phyloP scores from a whole-genome alignment of 2,329 filamentous ascomycete species.

The Juglanconis oblonga region DNA sequence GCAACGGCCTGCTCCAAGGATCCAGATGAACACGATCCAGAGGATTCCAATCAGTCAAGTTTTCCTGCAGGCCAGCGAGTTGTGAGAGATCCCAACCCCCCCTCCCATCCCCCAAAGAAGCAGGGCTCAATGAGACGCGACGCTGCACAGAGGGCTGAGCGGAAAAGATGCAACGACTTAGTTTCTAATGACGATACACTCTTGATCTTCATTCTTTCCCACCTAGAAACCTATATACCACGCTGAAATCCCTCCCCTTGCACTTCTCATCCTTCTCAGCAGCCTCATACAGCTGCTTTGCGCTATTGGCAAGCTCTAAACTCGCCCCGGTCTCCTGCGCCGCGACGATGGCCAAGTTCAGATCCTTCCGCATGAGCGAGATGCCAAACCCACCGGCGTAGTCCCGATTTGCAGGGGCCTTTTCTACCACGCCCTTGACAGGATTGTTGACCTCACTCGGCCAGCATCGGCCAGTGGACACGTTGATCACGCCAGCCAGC shows the following conservation, averaged over 20 bases:
- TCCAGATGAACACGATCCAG: no score
- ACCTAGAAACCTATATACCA: conserved; percentile 71
- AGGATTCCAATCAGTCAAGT: no score
- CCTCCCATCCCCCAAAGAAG: no score
- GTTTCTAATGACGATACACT: neutral
- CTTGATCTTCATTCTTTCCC: conserved; percentile 40
- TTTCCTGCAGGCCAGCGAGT: no score
- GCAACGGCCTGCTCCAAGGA: no score
- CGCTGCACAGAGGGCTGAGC: no score
- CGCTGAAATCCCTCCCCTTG: conserved; percentile 74
- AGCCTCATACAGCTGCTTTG: conserved; percentile 64
- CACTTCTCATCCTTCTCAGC: conserved; percentile 60
- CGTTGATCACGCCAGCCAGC: conserved; percentile 84
- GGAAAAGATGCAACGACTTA: no score
- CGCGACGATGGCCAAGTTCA: conserved; percentile 69
- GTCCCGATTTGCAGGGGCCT: conserved; percentile 70
- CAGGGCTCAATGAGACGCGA: no score
- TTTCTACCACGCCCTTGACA: conserved; percentile 77
- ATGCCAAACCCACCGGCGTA: conserved; percentile 78
- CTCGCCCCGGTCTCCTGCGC: conserved; percentile 64
- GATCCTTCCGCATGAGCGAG: conserved; percentile 76
- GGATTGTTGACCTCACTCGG: conserved; percentile 95
- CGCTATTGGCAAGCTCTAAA: conserved; percentile 62
- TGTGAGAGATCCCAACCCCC: no score
- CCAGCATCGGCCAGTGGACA: conserved; percentile 93